Conservation (phyloP, 164 flowering plant genomes). For the Magnolia sinica region DNA sequence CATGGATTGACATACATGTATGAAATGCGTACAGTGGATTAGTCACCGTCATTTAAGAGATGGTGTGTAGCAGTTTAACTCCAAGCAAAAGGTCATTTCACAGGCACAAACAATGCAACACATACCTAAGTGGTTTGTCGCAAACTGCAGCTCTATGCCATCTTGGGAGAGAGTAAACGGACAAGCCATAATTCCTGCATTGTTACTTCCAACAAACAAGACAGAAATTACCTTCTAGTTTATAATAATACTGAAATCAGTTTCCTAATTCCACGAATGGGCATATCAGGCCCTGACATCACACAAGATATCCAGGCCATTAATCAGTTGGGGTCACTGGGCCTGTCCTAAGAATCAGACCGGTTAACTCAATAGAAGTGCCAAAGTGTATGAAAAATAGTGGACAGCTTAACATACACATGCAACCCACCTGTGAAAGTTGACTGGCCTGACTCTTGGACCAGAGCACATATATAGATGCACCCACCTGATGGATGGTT, state of each 20-base stretch:
- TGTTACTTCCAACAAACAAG: slow-evolving; percentile 45
- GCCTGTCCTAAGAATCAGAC: neutral
- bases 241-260: neutral
- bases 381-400: neutral
- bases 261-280: neutral
- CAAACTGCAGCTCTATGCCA: slow-evolving; percentile 67
- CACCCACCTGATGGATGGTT: neutral
- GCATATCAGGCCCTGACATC: neutral
- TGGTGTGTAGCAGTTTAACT: too few species aligned
- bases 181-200: slow-evolving; percentile 68
- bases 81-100: neutral
- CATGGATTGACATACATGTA: too few species aligned
- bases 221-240: neutral
- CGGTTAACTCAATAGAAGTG: neutral
- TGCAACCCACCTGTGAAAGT: neutral
- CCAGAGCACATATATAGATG: neutral
- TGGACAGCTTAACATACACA: too few species aligned
- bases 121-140: slow-evolving; percentile 70
- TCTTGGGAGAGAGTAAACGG: slow-evolving; percentile 66
- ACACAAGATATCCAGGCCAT: too few species aligned
- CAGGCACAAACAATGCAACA: neutral
- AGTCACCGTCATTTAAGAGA: too few species aligned
- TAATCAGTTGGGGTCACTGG: neutral
- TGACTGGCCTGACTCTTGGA: neutral
- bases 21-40: too few species aligned